Evolutionary conservation across 2,329 filamentous ascomycete species (phyloP), one percentile per base, ranked within the genome.

Genomic region (Cytospora mali): DNA sequence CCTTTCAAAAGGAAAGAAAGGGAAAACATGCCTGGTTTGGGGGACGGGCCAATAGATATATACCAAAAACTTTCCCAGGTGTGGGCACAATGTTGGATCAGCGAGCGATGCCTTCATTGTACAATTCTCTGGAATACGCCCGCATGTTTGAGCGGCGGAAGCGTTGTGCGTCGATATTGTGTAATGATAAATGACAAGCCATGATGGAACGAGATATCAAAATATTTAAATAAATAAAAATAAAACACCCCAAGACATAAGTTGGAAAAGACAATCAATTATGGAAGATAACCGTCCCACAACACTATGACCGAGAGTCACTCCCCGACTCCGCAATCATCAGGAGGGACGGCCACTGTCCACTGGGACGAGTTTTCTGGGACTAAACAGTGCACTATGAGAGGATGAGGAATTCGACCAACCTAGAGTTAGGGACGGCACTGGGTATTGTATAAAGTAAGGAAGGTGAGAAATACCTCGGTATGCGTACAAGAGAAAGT

Each of bases 161-260:
- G 39, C 27, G 35, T n/a, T n/a, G 50, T 60, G 57, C 55, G 55
- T 58, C 59, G 31, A 60, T 57, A 55, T 53, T 54, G 56, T 60
- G 46, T 62, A 52, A 65, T 62, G 63, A 65, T 65, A 57, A n/a
- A 62, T 65, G 60, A 56, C 51, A 35, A 28, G 23, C 33, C 50
- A 60, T n/a, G 57, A 60, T 48, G 50, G 57, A 48, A 60, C 21
- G 57, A 60, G 21, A 33, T 27, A 23, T 42, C 10, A 42, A 21
- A 21, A 42, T 21, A 11, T 33, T 16, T 48, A 27, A 53, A 54
- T 48, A 53, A 46, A 48, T 27, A 21, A 27, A 48, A 11, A 31
- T 33, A 33, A 35, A 54, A 46, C 27, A 48, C 25, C 16, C 13
- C 11, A n/a, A 4, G 14, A 59, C 2, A 14, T 4, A 31, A 48